These are phyloP conservation scores for Boechera stricta DNA, from an alignment of 345 rosid species.

Conservation along the genomic window DNA sequence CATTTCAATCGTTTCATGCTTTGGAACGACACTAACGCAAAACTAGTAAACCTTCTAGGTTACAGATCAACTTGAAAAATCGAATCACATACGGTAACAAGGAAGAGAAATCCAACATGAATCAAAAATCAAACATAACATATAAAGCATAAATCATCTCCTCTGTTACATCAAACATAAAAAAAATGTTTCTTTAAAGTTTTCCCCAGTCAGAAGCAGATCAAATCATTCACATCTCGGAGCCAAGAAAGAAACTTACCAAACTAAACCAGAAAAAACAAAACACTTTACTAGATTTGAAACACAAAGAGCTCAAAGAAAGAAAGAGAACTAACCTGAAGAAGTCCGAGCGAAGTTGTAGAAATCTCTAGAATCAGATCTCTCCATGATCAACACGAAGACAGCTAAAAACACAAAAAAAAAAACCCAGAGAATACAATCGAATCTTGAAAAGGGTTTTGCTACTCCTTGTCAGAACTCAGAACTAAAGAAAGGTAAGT, in stretches of 20 bases:
- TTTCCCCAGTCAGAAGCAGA: neutral
- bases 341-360: slow-evolving; percentile 51
- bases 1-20: neutral
- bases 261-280: neutral
- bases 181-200: neutral
- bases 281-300: neutral
- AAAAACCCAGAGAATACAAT: neutral
- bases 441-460: slow-evolving; percentile 19
- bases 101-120: slow-evolving; percentile 5
- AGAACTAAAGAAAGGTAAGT: neutral
- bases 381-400: slow-evolving; percentile 58
- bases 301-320: neutral
- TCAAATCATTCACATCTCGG: slow-evolving; percentile 7
- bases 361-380: slow-evolving; percentile 59
- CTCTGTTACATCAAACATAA: no score
- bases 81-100: neutral
- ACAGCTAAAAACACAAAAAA: neutral
- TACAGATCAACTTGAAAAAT: neutral
- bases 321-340: slow-evolving; percentile 48
- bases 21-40: neutral
- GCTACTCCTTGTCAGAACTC: neutral
- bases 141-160: neutral
- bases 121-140: neutral
- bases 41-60: neutral
- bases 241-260: neutral